phyloP scores from a whole-genome alignment of 305 asterid genomes.

The Euphrasia arctica region DNA sequence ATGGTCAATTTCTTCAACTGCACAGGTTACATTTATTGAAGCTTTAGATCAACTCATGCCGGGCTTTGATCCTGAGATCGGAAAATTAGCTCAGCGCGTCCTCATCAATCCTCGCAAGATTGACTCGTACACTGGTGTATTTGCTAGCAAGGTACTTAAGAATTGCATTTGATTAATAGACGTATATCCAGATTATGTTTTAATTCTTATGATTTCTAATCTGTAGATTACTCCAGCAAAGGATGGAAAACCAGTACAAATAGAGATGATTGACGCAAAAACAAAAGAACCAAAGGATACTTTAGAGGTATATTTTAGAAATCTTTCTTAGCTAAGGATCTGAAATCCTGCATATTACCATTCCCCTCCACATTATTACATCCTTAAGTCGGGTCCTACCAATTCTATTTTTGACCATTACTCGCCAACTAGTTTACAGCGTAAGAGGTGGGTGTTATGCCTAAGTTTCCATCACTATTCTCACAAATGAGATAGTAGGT shows the following conservation, averaged over 20 bases:
- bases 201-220: conserved; percentile 22
- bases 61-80: conserved; percentile 95
- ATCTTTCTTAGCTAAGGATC: conserved; percentile 25
- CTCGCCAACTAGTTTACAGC: too few relatives aligned
- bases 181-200: conserved; percentile 8
- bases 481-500: not conserved
- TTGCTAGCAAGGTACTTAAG: conserved; percentile 84
- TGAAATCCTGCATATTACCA: conserved; percentile 22
- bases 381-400: not conserved
- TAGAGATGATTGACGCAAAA: conserved; percentile 94
- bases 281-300: conserved; percentile 88
- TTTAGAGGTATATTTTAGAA: conserved; percentile 55
- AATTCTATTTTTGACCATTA: too few relatives aligned
- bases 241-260: conserved; percentile 90
- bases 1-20: conserved; percentile 26
- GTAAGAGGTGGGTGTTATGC: too few relatives aligned
- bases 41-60: conserved; percentile 98
- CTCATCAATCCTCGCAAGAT: conserved; percentile 92
- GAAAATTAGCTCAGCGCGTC: conserved; percentile 87
- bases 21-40: conserved; percentile 86
- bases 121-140: conserved; percentile 84
- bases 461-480: not conserved
- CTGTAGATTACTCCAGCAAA: conserved; percentile 84
- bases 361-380: not conserved
- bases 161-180: conserved; percentile 21